Evolutionary conservation across 495 filamentous ascomycete species (phyloP), one percentile per base, ranked within the genome.

Genomic region (Aspergillus indologenus): DNA sequence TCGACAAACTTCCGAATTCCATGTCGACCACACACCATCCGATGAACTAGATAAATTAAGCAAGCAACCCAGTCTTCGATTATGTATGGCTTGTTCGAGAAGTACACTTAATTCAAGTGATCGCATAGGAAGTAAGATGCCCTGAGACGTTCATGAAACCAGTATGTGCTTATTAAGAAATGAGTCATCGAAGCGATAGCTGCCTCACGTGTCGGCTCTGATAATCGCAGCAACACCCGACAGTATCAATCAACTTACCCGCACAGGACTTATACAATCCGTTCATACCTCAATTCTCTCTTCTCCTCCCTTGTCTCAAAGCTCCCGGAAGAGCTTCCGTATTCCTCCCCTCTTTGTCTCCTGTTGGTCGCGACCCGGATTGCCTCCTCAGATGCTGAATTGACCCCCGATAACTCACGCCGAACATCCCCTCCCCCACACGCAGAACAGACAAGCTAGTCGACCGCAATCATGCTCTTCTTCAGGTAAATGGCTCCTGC

Each of bases 401-500:
- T 50, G 47, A 57, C 26, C 48, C 23, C n/a, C 11, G 19, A 40
- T 9, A 29, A 54, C 26, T 29, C 54, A 20, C 61, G 42, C 3
- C 19, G 5, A 44, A 17, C 42, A 42, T 26, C 21, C 20, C 20
- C 53, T n/a, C 45, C 31, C 48, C 26, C 18, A 15, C 18, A 44
- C 57, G 50, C 45, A 57, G 63, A n/a, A 57, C 56, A 58, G 65
- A 18, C 61, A 79, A 78, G 77, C 74, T 79, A 69, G 77, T 79
- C 71, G 12, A 50, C 59, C 66, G 60, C 56, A 58, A 68, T 18
- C 61, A 79, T 79, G 77, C 74, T 79, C 70, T 79, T 79, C 71
- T 79, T 79, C 68, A 79, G 77, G 77, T 78, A 69, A 11, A 45
- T 17, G 52, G 22, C 17, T 23, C 40, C 45, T 5, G 9, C 43